Percentiles rank a stretch among this genome's conserved stretches.
Conservation (phyloP, 2,329 filamentous ascomycete species). For the Fusarium temperatum region DNA sequence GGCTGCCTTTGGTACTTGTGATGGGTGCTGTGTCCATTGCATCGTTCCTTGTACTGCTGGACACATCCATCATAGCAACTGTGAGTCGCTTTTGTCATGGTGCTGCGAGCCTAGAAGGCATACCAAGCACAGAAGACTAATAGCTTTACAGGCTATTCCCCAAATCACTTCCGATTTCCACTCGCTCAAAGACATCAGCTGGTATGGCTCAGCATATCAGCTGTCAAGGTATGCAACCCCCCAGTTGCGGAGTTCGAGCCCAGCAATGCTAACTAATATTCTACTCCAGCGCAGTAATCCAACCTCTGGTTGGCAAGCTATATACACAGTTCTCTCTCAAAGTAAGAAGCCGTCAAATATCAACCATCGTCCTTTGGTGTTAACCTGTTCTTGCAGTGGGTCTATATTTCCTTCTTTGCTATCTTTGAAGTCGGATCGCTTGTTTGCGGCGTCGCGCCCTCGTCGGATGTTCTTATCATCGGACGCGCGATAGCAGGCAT, state of each 20-base stretch:
- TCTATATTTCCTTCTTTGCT: background rate
- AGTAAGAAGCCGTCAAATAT: background rate
- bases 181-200: background rate
- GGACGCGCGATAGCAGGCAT: background rate
- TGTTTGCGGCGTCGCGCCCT: background rate
- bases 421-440: background rate
- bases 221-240: background rate
- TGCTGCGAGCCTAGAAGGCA: background rate
- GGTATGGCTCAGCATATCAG: background rate
- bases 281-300: background rate
- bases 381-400: background rate
- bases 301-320: background rate
- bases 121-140: background rate
- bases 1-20: background rate
- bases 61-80: background rate
- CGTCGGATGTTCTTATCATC: background rate
- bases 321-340: background rate
- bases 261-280: background rate
- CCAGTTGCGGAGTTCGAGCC: background rate
- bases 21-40: background rate
- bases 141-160: background rate
- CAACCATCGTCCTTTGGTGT: rapidly evolving
- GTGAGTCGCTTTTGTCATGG: background rate
- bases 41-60: background rate
- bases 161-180: background rate